A percentile compares a stretch with the other conserved stretches of the same genome.
These are phyloP conservation scores for Heterobasidion annosum DNA, from an alignment of 1,284 basidiomycete species.

Conservation along the genomic window DNA sequence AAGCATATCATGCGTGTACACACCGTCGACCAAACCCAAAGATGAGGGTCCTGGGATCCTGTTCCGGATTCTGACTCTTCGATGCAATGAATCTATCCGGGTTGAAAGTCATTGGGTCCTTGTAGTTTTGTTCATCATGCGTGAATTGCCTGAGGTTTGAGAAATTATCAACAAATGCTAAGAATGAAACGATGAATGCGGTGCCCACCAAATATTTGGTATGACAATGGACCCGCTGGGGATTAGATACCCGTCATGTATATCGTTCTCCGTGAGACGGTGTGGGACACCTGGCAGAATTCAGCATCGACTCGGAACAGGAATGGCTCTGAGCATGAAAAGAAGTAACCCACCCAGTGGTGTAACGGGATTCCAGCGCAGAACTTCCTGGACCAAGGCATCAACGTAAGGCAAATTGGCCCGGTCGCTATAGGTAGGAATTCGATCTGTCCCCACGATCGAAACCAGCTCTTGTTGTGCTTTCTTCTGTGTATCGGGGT, in stretches of 20 bases:
- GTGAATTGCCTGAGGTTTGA: slow-evolving; percentile 1
- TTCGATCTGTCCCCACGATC: background rate
- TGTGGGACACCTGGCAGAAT: background rate
- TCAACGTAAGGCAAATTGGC: slow-evolving; percentile 3
- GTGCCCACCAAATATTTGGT: background rate
- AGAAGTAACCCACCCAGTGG: slow-evolving; percentile 6
- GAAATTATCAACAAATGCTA: background rate
- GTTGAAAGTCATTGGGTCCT: slow-evolving; percentile 3
- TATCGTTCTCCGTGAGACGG: background rate
- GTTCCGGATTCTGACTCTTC: background rate
- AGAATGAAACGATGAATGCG: background rate
- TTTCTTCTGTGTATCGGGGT: slow-evolving; percentile 3
- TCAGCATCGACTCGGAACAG: background rate
- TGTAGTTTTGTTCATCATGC: slow-evolving; percentile 1
- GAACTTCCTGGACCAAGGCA: slow-evolving; percentile 17
- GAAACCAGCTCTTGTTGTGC: background rate
- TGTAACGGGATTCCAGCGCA: slow-evolving; percentile 12
- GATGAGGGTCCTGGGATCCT: background rate
- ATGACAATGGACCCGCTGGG: background rate
- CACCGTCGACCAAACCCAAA: slow-evolving; percentile 6
- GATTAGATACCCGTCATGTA: slow-evolving; percentile 1
- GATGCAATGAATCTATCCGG: slow-evolving; percentile 7
- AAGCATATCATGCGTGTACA: background rate
- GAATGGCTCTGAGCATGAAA: background rate
- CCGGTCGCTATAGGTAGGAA: background rate